phyloP scores from a whole-genome alignment of 169 alveolate genomes.

The Cystoisospora suis region DNA sequence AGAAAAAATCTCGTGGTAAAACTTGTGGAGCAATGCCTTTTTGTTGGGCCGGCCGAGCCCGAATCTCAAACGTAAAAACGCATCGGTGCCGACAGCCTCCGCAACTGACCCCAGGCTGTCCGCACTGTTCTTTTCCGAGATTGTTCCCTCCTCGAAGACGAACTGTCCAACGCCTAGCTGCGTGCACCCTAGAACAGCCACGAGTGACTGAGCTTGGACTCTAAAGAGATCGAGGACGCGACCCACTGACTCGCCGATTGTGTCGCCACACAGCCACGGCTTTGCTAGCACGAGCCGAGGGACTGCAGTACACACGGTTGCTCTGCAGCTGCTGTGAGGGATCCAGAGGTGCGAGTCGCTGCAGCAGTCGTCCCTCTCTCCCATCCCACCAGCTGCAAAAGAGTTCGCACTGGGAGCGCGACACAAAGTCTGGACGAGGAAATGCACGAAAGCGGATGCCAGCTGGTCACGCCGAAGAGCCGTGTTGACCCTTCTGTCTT shows the following conservation, averaged over 20 bases:
- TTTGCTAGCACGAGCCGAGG: background rate
- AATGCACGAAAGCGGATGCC: background rate
- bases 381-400: background rate
- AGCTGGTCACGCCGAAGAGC: background rate
- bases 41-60: background rate
- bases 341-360: background rate
- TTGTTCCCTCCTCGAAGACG: background rate
- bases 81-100: background rate
- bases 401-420: background rate
- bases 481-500: too few species aligned
- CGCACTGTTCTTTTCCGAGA: background rate
- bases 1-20: background rate
- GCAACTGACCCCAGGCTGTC: background rate
- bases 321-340: constrained; percentile 27
- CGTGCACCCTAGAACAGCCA: background rate
- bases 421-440: too few species aligned
- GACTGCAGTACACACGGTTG: background rate
- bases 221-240: background rate
- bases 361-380: too few species aligned
- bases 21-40: background rate
- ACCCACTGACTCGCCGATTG: background rate
- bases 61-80: background rate
- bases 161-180: background rate
- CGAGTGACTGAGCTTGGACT: background rate
- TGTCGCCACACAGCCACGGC: background rate